A percentile compares a stretch with the other conserved stretches of the same genome.
phyloP scores from a whole-genome alignment of 768 basidiomycete genomes.

The Russula olivacea region DNA sequence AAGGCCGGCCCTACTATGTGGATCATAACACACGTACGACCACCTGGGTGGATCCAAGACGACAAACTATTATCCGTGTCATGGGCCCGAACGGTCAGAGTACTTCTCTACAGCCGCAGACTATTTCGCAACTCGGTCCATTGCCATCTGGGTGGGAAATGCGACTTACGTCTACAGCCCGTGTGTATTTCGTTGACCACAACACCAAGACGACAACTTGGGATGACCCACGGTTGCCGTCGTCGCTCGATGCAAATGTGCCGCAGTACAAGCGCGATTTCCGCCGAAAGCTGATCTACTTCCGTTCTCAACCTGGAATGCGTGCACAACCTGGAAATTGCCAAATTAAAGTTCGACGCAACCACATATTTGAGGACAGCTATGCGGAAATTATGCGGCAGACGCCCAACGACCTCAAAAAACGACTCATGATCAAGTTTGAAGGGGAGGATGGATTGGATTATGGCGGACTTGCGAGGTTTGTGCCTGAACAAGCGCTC shows the following conservation, averaged over 20 bases:
- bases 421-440: constrained; percentile 99
- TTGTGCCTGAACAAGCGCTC: constrained; percentile 27
- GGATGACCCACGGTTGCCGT: constrained; percentile 97
- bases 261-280: constrained; percentile 99
- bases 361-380: constrained; percentile 98
- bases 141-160: constrained; percentile 99
- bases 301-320: constrained; percentile 97
- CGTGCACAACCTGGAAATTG: constrained; percentile 98
- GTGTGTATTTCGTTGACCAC: constrained; percentile 99
- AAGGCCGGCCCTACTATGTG: constrained; percentile 97
- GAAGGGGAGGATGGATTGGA: constrained; percentile 98
- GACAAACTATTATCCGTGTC: constrained; percentile 94
- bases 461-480: constrained; percentile 97
- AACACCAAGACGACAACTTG: constrained; percentile 99
- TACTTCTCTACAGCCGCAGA: constrained; percentile 83
- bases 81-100: constrained; percentile 93
- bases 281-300: constrained; percentile 97
- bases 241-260: constrained; percentile 91
- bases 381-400: constrained; percentile 99
- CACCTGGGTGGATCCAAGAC: constrained; percentile 99
- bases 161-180: constrained; percentile 95
- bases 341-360: constrained; percentile 96
- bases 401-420: constrained; percentile 97
- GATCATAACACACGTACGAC: constrained; percentile 99
- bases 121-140: constrained; percentile 94